These are phyloP conservation scores for Ogataea zsoltii DNA, from an alignment of 805 yeast genomes.

Conservation along the genomic window DNA sequence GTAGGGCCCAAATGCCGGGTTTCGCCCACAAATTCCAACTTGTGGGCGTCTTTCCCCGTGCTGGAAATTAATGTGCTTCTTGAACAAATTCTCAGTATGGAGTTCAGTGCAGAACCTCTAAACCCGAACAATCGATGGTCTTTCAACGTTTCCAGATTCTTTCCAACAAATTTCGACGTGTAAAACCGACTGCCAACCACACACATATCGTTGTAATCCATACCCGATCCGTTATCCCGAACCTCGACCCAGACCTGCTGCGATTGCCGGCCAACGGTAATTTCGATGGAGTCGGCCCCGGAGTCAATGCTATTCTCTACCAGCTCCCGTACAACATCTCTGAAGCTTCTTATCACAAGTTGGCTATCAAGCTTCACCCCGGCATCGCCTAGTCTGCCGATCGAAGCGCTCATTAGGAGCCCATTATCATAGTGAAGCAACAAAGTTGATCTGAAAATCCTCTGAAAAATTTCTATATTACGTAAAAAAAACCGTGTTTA, in stretches of 20 bases:
- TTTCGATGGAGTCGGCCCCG: conserved; percentile 39
- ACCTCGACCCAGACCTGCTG: conserved; percentile 43
- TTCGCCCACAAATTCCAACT: conserved; percentile 21
- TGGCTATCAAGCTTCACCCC: conserved; percentile 28
- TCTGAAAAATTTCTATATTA: no score
- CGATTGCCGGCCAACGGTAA: conserved; percentile 21
- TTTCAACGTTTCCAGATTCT: conserved; percentile 34
- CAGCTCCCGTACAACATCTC: conserved; percentile 49
- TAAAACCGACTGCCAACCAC: conserved; percentile 46
- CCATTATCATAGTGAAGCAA: not conserved
- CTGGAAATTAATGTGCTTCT: conserved; percentile 47
- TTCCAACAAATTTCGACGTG: conserved; percentile 53
- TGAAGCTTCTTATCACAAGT: conserved; percentile 35
- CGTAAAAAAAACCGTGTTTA: not conserved
- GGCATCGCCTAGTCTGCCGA: conserved; percentile 3
- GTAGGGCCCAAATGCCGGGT: conserved; percentile 1
- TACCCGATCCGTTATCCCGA: conserved; percentile 74
- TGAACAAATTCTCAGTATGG: conserved; percentile 49
- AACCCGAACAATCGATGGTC: conserved; percentile 56
- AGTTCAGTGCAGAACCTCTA: conserved; percentile 68
- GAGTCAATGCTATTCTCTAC: conserved; percentile 60
- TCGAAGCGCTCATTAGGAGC: conserved; percentile 2
- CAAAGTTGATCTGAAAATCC: not conserved
- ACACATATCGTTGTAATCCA: conserved; percentile 47
- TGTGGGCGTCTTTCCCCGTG: conserved; percentile 37